These are phyloP conservation scores for Suhomyces panamericanus DNA, from an alignment of 1,139 yeast species.

Conservation along the genomic window DNA sequence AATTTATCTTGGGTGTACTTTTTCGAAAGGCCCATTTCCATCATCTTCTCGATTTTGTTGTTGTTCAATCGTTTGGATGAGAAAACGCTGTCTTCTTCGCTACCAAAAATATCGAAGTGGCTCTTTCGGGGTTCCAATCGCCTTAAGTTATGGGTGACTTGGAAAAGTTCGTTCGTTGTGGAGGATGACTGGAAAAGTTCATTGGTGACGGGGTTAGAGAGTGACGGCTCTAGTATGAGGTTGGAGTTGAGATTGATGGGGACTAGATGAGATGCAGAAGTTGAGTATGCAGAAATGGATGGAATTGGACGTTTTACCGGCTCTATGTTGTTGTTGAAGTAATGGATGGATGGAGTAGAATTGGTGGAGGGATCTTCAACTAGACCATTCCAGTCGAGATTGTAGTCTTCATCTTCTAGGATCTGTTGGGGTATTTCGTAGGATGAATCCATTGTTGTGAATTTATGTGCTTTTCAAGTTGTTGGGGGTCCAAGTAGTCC, in stretches of 20 bases:
- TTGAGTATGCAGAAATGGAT: background rate
- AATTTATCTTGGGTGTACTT: conserved; percentile 1
- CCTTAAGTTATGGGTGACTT: conserved; percentile 36
- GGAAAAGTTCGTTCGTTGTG: conserved; percentile 37
- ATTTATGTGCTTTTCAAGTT: background rate
- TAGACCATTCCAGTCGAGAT: conserved; percentile 10
- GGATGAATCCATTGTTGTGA: background rate
- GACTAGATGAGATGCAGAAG: background rate
- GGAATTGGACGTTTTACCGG: conserved; percentile 5
- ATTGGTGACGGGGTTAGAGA: conserved; percentile 4
- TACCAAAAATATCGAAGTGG: conserved; percentile 9
- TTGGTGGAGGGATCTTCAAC: conserved; percentile 1
- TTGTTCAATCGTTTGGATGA: conserved; percentile 29
- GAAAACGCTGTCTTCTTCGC: conserved; percentile 14
- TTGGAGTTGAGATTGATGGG: conserved; percentile 6
- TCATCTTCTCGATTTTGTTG: conserved; percentile 40
- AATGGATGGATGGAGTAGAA: conserved; percentile 6
- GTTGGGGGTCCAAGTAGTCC: background rate
- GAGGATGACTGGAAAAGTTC: conserved; percentile 7
- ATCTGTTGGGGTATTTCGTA: conserved; percentile 5
- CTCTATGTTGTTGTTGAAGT: conserved; percentile 8
- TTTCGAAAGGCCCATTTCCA: conserved; percentile 24
- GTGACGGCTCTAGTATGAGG: conserved; percentile 7
- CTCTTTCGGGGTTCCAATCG: conserved; percentile 6
- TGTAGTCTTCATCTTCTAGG: conserved; percentile 9